A percentile compares a stretch with the other conserved stretches of the same genome.
Conservation (phyloP, 1,284 basidiomycete genomes). For the Ceratobasidium sp. region DNA sequence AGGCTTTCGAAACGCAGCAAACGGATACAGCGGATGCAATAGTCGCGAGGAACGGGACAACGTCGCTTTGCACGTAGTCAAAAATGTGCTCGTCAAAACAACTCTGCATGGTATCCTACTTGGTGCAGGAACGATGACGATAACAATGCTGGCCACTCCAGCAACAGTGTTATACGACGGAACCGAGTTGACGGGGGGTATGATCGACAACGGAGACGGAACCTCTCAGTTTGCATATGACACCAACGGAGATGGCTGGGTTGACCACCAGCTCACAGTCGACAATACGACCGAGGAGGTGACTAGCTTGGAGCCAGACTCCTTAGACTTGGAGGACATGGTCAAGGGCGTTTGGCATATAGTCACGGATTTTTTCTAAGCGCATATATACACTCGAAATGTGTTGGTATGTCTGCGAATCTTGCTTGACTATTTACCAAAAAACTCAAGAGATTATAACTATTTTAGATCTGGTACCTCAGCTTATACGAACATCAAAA, state of each 20-base stretch:
- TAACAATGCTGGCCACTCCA: neutral
- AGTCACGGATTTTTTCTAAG: neutral
- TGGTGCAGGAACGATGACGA: neutral
- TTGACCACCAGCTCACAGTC: neutral
- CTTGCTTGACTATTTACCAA: too few species aligned
- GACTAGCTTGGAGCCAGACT: neutral
- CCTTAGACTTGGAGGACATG: neutral
- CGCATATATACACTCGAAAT: neutral
- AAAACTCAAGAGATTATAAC: too few species aligned
- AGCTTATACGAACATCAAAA: too few species aligned
- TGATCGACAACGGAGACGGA: slow-evolving; percentile 8
- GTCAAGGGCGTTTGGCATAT: neutral
- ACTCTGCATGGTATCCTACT: neutral
- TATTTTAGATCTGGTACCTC: too few species aligned
- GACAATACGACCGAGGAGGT: neutral
- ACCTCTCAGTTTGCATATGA: neutral
- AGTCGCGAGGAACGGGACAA: slow-evolving; percentile 14
- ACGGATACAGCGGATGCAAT: neutral
- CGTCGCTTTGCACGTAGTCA: neutral
- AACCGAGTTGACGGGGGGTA: neutral
- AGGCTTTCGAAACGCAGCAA: slow-evolving; percentile 11
- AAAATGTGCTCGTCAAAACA: neutral
- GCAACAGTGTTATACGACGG: neutral
- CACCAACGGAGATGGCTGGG: neutral
- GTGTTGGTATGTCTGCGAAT: neutral